Evolutionary conservation across 2,329 filamentous ascomycete genomes (phyloP).

Genomic region (Hymenoscyphus infarciens): DNA sequence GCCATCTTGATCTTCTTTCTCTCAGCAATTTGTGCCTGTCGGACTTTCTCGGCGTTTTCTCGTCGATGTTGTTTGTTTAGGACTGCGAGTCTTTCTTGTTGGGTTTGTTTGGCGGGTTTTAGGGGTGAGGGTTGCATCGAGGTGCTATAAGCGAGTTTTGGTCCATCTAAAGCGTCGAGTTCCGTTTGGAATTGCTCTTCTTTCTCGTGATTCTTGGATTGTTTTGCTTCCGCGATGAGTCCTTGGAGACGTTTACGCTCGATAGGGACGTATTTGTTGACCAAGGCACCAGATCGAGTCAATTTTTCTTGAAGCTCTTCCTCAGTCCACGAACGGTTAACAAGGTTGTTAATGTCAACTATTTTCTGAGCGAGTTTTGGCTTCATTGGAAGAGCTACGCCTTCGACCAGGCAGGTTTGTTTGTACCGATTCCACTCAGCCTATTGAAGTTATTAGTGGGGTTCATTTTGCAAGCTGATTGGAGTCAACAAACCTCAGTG

Average conservation of each 20-base stretch:
- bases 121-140: slow-evolving; percentile 54
- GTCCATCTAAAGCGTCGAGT: slow-evolving; percentile 59
- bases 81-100: slow-evolving; percentile 79
- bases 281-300: slow-evolving; percentile 63
- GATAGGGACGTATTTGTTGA: slow-evolving; percentile 61
- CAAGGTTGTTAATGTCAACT: slow-evolving; percentile 73
- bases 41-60: slow-evolving; percentile 83
- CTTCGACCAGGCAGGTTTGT: slow-evolving; percentile 68
- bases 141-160: slow-evolving; percentile 72
- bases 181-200: slow-evolving; percentile 54
- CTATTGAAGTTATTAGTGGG: slow-evolving; percentile 39
- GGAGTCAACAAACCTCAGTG: slow-evolving; percentile 60
- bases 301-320: slow-evolving; percentile 79
- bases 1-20: slow-evolving; percentile 58
- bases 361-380: slow-evolving; percentile 67
- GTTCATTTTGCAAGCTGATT: not conserved
- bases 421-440: slow-evolving; percentile 79
- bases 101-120: slow-evolving; percentile 51
- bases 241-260: slow-evolving; percentile 66
- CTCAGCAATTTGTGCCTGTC: slow-evolving; percentile 84
- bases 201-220: slow-evolving; percentile 57
- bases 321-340: slow-evolving; percentile 79
- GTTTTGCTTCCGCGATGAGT: slow-evolving; percentile 63
- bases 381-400: slow-evolving; percentile 70
- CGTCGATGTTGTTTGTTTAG: slow-evolving; percentile 83